A percentile compares a stretch with the other conserved stretches of the same genome.
These are phyloP conservation scores for Trichoderma breve DNA, from an alignment of 2,329 filamentous ascomycete species.

Conservation along the genomic window DNA sequence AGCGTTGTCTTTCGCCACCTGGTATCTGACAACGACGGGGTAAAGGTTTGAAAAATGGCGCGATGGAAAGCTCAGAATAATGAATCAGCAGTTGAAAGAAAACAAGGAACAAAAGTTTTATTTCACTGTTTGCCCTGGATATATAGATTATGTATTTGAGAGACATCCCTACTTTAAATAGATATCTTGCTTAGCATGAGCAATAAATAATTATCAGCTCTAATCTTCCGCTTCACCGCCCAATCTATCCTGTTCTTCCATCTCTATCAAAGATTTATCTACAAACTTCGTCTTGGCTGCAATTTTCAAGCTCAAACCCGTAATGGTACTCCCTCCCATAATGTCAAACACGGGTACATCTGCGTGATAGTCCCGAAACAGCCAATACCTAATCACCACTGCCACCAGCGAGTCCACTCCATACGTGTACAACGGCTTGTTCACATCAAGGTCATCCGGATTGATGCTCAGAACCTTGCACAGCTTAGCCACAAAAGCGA, in stretches of 20 bases:
- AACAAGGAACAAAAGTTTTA: no score
- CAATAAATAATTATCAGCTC: neutral
- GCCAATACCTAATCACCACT: neutral
- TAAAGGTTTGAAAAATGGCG: no score
- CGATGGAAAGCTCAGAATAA: no score
- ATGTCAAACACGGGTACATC: neutral
- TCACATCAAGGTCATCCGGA: neutral
- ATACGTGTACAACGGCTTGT: neutral
- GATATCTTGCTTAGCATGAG: no score
- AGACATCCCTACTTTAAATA: no score
- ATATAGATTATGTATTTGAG: no score
- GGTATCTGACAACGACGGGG: no score
- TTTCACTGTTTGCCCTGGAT: no score
- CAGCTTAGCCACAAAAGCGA: neutral
- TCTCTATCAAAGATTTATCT: neutral
- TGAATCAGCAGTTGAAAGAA: no score
- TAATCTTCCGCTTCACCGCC: neutral
- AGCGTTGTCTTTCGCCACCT: no score
- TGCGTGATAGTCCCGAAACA: neutral
- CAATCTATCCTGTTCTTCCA: neutral
- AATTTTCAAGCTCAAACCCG: neutral
- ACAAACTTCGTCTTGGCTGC: neutral
- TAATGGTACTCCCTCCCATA: neutral
- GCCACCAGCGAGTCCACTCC: neutral
- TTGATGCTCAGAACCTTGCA: neutral